These are phyloP conservation scores for Claviceps digitariae DNA, from an alignment of 2,329 filamentous ascomycete species.

Conservation along the genomic window DNA sequence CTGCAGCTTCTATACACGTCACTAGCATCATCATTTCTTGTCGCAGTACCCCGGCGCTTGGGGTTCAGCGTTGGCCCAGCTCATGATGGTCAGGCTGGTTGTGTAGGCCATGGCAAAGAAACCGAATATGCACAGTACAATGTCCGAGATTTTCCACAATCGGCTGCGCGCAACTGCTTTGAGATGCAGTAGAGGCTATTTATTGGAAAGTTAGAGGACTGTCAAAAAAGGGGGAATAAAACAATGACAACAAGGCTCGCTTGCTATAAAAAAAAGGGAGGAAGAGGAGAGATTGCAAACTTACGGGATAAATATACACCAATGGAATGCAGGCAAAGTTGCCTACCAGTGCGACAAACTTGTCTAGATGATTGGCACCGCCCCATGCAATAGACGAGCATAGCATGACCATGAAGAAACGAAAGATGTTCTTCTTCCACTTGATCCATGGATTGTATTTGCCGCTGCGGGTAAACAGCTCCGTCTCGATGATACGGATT, in stretches of 20 bases:
- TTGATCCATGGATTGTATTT: conserved; percentile 99
- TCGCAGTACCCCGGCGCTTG: conserved; percentile 42
- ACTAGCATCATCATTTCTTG: conserved; percentile 12
- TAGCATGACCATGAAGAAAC: conserved; percentile 79
- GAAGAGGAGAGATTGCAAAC: neutral
- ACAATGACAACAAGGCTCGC: too few species aligned
- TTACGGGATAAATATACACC: conserved; percentile 91
- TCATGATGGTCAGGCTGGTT: conserved; percentile 70
- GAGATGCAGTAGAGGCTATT: conserved; percentile 78
- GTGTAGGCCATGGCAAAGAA: conserved; percentile 84
- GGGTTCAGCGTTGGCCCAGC: conserved; percentile 57
- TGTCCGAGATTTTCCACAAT: conserved; percentile 57
- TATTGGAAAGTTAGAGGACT: conserved; percentile 17
- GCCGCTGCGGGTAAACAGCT: conserved; percentile 81
- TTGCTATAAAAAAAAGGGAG: neutral
- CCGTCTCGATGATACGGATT: conserved; percentile 91
- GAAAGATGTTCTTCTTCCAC: conserved; percentile 98
- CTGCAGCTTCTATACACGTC: neutral
- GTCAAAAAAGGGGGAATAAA: too few species aligned
- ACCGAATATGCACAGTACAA: conserved; percentile 69
- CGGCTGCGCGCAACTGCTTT: conserved; percentile 59
- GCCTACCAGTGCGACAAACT: conserved; percentile 91
- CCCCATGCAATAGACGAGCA: conserved; percentile 85
- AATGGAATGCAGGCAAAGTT: conserved; percentile 96
- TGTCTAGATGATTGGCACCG: conserved; percentile 86